These are phyloP conservation scores for Annulohypoxylon stygium DNA, from an alignment of 495 filamentous ascomycete species.

Conservation along the genomic window DNA sequence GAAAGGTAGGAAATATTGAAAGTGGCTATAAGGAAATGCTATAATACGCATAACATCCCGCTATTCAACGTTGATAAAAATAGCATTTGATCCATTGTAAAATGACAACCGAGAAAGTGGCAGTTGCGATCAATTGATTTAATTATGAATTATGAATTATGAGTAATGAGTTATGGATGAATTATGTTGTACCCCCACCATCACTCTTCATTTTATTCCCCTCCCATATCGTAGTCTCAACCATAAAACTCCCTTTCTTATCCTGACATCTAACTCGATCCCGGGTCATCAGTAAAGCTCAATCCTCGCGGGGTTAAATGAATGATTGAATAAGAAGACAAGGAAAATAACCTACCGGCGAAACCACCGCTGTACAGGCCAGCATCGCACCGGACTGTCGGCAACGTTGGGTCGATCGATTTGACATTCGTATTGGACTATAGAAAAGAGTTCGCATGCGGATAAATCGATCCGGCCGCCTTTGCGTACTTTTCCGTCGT, in stretches of 20 bases:
- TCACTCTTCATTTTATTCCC: slow-evolving; percentile 36
- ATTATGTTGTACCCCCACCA: slow-evolving; percentile 17
- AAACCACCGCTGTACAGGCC: slow-evolving; percentile 82
- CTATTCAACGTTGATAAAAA: neutral
- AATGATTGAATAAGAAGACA: slow-evolving; percentile 2
- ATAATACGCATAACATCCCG: neutral
- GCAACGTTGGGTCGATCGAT: slow-evolving; percentile 66
- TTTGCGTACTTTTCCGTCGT: slow-evolving; percentile 65
- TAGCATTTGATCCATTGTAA: neutral
- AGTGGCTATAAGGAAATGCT: neutral
- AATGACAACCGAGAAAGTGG: neutral
- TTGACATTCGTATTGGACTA: slow-evolving; percentile 87
- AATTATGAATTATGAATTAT: neutral
- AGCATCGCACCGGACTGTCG: slow-evolving; percentile 73
- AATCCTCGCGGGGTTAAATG: neutral
- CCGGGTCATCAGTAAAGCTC: slow-evolving; percentile 26
- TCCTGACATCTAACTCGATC: slow-evolving; percentile 73
- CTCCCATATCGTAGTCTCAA: slow-evolving; percentile 89
- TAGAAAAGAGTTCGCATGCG: slow-evolving; percentile 78
- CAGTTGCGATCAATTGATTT: neutral
- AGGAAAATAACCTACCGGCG: slow-evolving; percentile 67
- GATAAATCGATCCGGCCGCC: slow-evolving; percentile 68
- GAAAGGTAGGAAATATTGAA: neutral
- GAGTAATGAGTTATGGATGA: neutral
- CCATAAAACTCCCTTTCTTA: slow-evolving; percentile 71